phyloP scores from a whole-genome alignment of 1,139 yeast species.

The Lodderomyces jiufengensis region DNA sequence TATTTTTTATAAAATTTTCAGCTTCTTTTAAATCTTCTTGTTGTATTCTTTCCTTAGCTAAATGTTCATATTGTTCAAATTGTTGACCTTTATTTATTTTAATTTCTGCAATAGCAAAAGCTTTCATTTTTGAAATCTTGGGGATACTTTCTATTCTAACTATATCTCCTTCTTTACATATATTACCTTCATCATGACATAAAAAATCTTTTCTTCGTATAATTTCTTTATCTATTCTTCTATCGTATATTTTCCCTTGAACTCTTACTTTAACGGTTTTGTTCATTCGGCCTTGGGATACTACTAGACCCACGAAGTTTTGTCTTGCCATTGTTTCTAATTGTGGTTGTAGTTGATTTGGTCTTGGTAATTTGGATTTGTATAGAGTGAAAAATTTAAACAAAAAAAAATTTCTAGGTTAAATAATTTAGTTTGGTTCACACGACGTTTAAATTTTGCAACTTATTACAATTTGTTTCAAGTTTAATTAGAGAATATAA shows the following conservation, averaged over 20 bases:
- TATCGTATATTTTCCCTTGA: constrained; percentile 65
- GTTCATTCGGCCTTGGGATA: constrained; percentile 93
- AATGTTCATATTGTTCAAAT: constrained; percentile 73
- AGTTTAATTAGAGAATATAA: background rate
- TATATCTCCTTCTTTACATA: constrained; percentile 92
- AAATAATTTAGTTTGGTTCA: constrained; percentile 1
- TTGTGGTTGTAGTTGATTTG: background rate
- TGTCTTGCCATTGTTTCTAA: constrained; percentile 68
- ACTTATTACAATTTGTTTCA: background rate
- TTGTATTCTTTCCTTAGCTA: constrained; percentile 65
- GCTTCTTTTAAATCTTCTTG: constrained; percentile 57
- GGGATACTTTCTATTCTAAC: constrained; percentile 91
- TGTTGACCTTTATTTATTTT: constrained; percentile 87
- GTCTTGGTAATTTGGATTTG: background rate
- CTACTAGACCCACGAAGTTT: constrained; percentile 86
- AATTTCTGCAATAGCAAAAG: constrained; percentile 92
- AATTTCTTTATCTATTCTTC: constrained; percentile 70
- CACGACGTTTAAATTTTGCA: background rate
- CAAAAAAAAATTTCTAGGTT: constrained; percentile 4
- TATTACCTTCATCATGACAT: constrained; percentile 90
- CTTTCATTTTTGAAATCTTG: constrained; percentile 77
- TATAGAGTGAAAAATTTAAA: background rate
- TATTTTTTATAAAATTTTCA: constrained; percentile 45
- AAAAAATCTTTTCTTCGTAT: constrained; percentile 77
- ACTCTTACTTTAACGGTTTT: constrained; percentile 95